Percentiles rank a stretch among this genome's conserved stretches.
Evolutionary conservation across 495 filamentous ascomycete genomes (phyloP).

Genomic region (Haplographium delicatum): DNA sequence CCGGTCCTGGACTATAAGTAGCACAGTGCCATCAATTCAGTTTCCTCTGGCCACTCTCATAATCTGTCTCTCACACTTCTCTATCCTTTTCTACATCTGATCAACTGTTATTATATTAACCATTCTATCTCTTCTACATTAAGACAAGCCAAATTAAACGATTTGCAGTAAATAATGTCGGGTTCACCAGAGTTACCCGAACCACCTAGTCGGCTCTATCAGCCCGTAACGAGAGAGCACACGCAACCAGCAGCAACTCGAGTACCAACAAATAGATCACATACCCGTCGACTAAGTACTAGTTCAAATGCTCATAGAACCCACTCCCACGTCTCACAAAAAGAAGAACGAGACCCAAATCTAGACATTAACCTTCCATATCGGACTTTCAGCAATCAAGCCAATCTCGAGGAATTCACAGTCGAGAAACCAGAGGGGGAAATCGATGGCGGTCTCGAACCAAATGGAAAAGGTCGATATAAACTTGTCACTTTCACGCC

Average conservation of each 20-base stretch:
- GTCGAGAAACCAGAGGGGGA: slow-evolving; percentile 53
- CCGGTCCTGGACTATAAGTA: slow-evolving; percentile 2
- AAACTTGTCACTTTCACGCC: slow-evolving; percentile 69
- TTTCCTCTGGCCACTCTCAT: neutral
- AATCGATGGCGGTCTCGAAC: slow-evolving; percentile 53
- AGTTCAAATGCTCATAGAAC: neutral
- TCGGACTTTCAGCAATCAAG: slow-evolving; percentile 52
- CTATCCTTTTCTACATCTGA: neutral
- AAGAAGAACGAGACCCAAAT: slow-evolving; percentile 22
- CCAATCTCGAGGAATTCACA: slow-evolving; percentile 60
- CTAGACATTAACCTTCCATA: slow-evolving; percentile 53
- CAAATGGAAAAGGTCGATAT: slow-evolving; percentile 51
- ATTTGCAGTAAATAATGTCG: slow-evolving; percentile 1
- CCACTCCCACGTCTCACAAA: slow-evolving; percentile 14
- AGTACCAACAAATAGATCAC: slow-evolving; percentile 6
- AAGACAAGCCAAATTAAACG: too few species aligned
- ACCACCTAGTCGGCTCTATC: neutral
- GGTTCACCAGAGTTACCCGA: slow-evolving; percentile 3
- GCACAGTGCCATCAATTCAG: neutral
- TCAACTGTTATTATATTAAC: neutral
- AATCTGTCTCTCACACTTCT: too few species aligned
- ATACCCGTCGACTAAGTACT: neutral
- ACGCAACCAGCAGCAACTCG: slow-evolving; percentile 2
- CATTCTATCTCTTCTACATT: too few species aligned
- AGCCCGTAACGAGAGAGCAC: slow-evolving; percentile 7